phyloP scores from a whole-genome alignment of 1,284 basidiomycete genomes.

The Anthracocystis walkeri region DNA sequence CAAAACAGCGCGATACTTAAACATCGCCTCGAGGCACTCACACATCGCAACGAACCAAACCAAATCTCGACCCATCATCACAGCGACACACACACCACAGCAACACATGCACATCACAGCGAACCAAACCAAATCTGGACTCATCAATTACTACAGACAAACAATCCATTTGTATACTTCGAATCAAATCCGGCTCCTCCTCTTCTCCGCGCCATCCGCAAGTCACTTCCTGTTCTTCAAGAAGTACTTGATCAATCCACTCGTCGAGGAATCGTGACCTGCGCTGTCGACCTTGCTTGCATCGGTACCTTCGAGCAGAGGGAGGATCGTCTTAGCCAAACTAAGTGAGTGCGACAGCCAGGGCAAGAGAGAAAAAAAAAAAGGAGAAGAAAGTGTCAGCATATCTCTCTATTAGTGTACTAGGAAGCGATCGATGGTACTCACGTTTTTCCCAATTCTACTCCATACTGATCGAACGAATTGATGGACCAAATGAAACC shows the following conservation, averaged over 20 bases:
- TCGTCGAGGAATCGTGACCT: slow-evolving; percentile 83
- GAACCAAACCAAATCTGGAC: too few relatives aligned
- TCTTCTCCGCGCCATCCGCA: too few relatives aligned
- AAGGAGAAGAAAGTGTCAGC: neutral
- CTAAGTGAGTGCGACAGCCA: neutral
- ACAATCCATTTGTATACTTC: too few relatives aligned
- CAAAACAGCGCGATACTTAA: too few relatives aligned
- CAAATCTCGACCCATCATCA: too few relatives aligned
- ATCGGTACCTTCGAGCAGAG: slow-evolving; percentile 82
- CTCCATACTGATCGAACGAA: slow-evolving; percentile 79
- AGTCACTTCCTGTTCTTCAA: slow-evolving; percentile 57
- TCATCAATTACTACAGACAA: too few relatives aligned
- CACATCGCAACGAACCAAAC: too few relatives aligned
- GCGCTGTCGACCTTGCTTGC: slow-evolving; percentile 75
- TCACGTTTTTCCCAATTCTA: slow-evolving; percentile 81
- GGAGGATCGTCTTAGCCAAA: slow-evolving; percentile 92
- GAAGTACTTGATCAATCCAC: slow-evolving; percentile 63
- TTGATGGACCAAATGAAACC: slow-evolving; percentile 98
- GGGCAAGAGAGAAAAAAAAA: neutral
- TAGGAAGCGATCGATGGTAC: neutral
- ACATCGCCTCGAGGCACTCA: too few relatives aligned
- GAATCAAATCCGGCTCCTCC: slow-evolving; percentile 15
- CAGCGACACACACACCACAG: too few relatives aligned
- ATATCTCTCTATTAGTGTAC: neutral
- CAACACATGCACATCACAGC: too few relatives aligned